A percentile compares a stretch with the other conserved stretches of the same genome.
Conservation (phyloP, 2,329 filamentous ascomycete species). For the Cordyceps cateniannulata region DNA sequence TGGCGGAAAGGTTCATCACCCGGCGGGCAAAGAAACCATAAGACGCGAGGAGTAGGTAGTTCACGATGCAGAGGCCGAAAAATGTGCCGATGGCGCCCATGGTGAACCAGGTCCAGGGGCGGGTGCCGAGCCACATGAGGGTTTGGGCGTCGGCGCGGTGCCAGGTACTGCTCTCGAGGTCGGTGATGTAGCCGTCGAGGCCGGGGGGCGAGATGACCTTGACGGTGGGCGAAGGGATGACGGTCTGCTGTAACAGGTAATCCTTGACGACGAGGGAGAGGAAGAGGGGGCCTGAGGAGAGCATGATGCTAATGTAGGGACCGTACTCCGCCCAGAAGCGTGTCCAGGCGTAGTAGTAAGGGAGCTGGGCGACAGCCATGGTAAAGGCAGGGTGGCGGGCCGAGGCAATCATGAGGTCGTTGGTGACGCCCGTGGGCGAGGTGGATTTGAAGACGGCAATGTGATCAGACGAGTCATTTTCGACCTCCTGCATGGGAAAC, state of each 20-base stretch:
- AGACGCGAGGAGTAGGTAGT: constrained; percentile 18
- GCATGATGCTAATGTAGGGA: constrained; percentile 73
- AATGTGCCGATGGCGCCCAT: constrained; percentile 22
- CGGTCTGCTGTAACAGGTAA: constrained; percentile 50
- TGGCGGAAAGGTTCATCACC: background rate
- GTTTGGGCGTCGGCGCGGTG: constrained; percentile 39
- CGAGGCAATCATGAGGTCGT: constrained; percentile 71
- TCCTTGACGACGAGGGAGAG: constrained; percentile 70
- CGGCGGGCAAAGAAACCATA: constrained; percentile 15
- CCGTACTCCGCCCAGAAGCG: constrained; percentile 57
- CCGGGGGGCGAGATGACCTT: constrained; percentile 23
- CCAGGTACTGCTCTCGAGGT: constrained; percentile 36
- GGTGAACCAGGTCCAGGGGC: constrained; percentile 26
- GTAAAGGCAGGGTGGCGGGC: constrained; percentile 70
- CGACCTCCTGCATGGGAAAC: constrained; percentile 23
- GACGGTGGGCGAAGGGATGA: constrained; percentile 21
- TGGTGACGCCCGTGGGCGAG: constrained; percentile 69
- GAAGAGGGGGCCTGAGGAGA: constrained; percentile 69
- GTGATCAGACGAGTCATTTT: constrained; percentile 17
- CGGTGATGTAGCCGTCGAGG: constrained; percentile 27
- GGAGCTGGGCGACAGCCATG: constrained; percentile 60
- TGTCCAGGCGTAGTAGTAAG: constrained; percentile 48
- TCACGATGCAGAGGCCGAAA: constrained; percentile 18
- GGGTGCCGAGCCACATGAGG: constrained; percentile 41
- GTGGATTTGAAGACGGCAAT: constrained; percentile 40